Percentiles rank a stretch among this genome's conserved stretches.
Evolutionary conservation across 805 yeast species (phyloP).

Genomic region (Barnettozyma sucrosica): DNA sequence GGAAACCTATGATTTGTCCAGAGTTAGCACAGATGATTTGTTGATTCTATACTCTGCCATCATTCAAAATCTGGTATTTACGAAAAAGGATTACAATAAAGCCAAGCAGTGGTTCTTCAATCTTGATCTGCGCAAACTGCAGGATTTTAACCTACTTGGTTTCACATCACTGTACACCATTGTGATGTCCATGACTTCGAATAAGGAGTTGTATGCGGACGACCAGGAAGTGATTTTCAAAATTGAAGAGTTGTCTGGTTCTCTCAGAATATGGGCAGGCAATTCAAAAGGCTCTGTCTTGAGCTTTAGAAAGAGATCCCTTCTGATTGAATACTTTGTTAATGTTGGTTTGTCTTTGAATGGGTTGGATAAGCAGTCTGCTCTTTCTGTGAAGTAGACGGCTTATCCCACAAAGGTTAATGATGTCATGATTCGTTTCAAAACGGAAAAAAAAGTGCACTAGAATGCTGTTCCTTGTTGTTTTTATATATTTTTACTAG

Average conservation of each 20-base stretch:
- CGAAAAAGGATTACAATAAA: conserved; percentile 19
- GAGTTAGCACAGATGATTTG: conserved; percentile 20
- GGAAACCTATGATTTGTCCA: conserved; percentile 17
- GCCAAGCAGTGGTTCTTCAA: conserved; percentile 24
- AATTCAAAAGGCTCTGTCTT: conserved; percentile 25
- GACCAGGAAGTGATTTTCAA: conserved; percentile 19
- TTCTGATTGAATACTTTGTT: conserved; percentile 28
- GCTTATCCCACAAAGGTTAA: neutral
- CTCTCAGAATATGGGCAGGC: conserved; percentile 33
- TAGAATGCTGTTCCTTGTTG: neutral
- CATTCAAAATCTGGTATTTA: conserved; percentile 24
- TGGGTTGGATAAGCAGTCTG: conserved; percentile 16
- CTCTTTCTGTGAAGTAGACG: neutral
- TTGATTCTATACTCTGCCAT: conserved; percentile 25
- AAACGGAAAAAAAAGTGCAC: neutral
- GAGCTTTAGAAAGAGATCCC: conserved; percentile 26
- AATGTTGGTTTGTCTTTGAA: conserved; percentile 23
- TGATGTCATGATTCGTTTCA: neutral
- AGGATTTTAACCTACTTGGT: conserved; percentile 23
- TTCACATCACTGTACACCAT: conserved; percentile 27
- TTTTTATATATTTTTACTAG: neutral
- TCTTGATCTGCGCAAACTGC: conserved; percentile 14
- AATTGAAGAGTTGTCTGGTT: conserved; percentile 28
- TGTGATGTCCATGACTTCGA: conserved; percentile 19
- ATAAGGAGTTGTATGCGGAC: conserved; percentile 11